phyloP scores from a whole-genome alignment of 2,329 filamentous ascomycete species.

The Aureobasidium mangrovei region DNA sequence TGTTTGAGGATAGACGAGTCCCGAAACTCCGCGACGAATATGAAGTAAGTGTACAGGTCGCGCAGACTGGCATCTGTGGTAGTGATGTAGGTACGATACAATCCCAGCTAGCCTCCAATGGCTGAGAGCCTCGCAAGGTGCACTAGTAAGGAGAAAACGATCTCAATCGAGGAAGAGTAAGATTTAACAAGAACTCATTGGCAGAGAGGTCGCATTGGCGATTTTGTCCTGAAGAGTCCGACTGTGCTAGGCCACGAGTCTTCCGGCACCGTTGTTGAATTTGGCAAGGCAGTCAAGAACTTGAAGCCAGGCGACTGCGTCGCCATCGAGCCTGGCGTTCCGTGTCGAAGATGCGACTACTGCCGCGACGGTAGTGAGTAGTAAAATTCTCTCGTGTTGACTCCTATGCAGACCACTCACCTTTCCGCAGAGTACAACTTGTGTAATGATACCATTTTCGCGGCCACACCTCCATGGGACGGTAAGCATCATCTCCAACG shows the following conservation, averaged over 20 bases:
- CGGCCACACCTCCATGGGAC: slow-evolving; percentile 51
- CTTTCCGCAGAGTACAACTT: slow-evolving; percentile 75
- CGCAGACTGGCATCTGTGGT: slow-evolving; percentile 79
- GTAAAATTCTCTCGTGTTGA: background rate
- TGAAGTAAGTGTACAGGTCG: slow-evolving; percentile 69
- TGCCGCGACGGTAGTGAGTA: slow-evolving; percentile 39
- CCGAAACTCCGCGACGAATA: slow-evolving; percentile 54
- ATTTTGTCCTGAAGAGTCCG: slow-evolving; percentile 50
- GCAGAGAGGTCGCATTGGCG: slow-evolving; percentile 54
- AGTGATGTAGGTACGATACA: slow-evolving; percentile 51
- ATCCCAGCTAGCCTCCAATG: background rate
- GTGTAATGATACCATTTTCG: slow-evolving; percentile 49
- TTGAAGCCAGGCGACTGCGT: slow-evolving; percentile 39
- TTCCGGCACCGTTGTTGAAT: slow-evolving; percentile 34
- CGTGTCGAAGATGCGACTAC: slow-evolving; percentile 36
- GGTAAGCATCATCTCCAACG: slow-evolving; percentile 36
- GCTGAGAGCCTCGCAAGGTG: background rate
- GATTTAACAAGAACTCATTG: slow-evolving; percentile 31
- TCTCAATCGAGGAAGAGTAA: background rate
- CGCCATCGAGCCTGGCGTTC: slow-evolving; percentile 42
- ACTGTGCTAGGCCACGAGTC: slow-evolving; percentile 43
- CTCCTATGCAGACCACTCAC: background rate
- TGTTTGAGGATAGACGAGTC: slow-evolving; percentile 64
- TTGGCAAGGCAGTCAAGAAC: slow-evolving; percentile 35
- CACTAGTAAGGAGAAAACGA: background rate